Base-by-base conservation (phyloP, 2,329 filamentous ascomycete species). In the Epichloe typhina region DNA sequence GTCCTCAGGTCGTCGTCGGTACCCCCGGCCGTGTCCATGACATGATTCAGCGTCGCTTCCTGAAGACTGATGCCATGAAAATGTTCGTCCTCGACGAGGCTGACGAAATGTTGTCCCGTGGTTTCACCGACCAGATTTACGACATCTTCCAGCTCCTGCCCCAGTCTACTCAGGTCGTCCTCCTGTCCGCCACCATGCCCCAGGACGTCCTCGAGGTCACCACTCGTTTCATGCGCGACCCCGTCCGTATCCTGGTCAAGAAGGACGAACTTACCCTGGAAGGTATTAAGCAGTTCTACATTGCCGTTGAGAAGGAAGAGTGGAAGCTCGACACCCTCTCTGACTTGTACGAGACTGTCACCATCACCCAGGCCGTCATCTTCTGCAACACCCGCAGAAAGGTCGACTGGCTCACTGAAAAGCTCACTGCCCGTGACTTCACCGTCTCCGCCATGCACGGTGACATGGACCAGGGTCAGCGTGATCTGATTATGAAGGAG, bases 311-410 rank as follows among this genome's bases (percentile, higher is more conserved):
- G 80, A 97, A 98, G 82, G 93, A 98, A 72, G 93, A 98, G 69
- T 98, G 93, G 93, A 98, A 98, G 78, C 84, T 98, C 59, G 93
- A 98, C 73, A 98, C 93, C 55, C 88, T 98, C 56, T 97, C 88
- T 64, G 93, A 98, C 74, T 75, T 98, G 62, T 98, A 98, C 79
- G 93, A 98, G 78, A 98, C 93, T 51, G 86, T 98, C 68, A 98
- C 93, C 69, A 98, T 97, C 67, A 98, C 93, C 63, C 93, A 98
- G 74, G 93, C 93, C 54, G 93, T 98, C 73, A 98, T 98, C 76
- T 98, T 98, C 87, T 98, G 93, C 84, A 98, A 98, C 84, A 98
- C 93, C 69, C 87, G 93, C 72, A 86, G 91, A 81, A 98, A 98
- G 90, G 93, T 98, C 66, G 93, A 98, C 79, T 98, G 93, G 93